Conservation (phyloP, 1,284 basidiomycete species). For the Taiwanofungus camphoratus region DNA sequence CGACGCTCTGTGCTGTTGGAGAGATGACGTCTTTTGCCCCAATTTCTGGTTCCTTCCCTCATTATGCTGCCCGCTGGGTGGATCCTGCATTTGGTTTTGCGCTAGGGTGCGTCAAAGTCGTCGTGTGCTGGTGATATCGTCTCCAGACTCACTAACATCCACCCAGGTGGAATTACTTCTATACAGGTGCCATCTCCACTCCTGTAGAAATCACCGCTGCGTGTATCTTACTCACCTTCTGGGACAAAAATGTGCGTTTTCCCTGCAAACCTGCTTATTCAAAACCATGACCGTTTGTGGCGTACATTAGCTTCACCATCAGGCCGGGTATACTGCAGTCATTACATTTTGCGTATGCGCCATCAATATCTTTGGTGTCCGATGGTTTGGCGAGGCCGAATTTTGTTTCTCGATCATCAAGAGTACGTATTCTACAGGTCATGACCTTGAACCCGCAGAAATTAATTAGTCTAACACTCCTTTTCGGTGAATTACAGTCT, state of each 20-base stretch:
- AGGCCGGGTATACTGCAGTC: slow-evolving; percentile 59
- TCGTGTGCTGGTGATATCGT: not conserved
- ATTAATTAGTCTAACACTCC: no score
- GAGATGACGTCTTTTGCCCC: slow-evolving; percentile 72
- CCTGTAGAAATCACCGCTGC: slow-evolving; percentile 78
- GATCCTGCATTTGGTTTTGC: slow-evolving; percentile 76
- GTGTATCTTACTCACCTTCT: slow-evolving; percentile 69
- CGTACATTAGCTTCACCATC: slow-evolving; percentile 37
- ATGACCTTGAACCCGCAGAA: no score
- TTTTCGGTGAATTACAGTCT: slow-evolving; percentile 30
- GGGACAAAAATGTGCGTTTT: slow-evolving; percentile 57
- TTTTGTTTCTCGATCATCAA: slow-evolving; percentile 63
- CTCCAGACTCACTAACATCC: not conserved
- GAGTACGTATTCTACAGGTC: slow-evolving; percentile 30
- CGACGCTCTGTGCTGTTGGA: slow-evolving; percentile 59
- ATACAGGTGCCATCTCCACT: slow-evolving; percentile 53
- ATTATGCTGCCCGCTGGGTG: slow-evolving; percentile 68
- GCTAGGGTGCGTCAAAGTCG: slow-evolving; percentile 24
- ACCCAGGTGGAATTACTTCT: slow-evolving; percentile 37
- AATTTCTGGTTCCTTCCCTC: slow-evolving; percentile 70
- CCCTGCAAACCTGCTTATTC: slow-evolving; percentile 1
- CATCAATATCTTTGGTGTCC: slow-evolving; percentile 76
- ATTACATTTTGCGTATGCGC: slow-evolving; percentile 53
- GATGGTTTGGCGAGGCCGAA: slow-evolving; percentile 46
- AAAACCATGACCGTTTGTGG: not conserved